Evolutionary conservation across 352 stramenopile genomes (phyloP).

Genomic region (Pythium folliculosum): DNA sequence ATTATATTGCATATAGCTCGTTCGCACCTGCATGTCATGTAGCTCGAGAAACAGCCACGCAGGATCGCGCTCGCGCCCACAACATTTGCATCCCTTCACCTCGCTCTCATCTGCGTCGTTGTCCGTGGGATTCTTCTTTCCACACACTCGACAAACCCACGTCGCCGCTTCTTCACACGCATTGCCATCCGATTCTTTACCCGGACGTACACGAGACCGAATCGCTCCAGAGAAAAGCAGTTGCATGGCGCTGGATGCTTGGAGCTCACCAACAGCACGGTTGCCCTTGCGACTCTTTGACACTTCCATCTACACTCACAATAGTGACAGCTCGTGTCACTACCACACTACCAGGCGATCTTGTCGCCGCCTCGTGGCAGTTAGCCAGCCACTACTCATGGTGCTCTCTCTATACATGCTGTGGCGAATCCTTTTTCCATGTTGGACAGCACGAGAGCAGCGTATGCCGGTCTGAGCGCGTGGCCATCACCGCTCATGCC

Average conservation of each 20-base stretch:
- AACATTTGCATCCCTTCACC: slow-evolving; percentile 11
- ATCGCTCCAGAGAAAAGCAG: slow-evolving; percentile 11
- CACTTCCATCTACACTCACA: background rate
- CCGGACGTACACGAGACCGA: too few species aligned
- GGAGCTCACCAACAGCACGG: too few species aligned
- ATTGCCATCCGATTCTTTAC: background rate
- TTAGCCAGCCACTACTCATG: background rate
- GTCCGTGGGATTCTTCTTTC: slow-evolving; percentile 8
- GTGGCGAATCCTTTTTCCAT: too few species aligned
- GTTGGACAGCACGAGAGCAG: too few species aligned
- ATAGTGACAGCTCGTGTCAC: background rate
- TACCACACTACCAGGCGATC: background rate
- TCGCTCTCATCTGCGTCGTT: background rate
- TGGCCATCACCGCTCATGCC: background rate
- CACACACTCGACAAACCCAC: slow-evolving; percentile 21
- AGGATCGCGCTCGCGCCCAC: slow-evolving; percentile 17
- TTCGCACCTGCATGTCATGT: slow-evolving; percentile 3
- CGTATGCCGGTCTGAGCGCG: too few species aligned
- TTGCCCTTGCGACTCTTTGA: slow-evolving; percentile 12
- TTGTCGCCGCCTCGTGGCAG: background rate
- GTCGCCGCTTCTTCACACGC: background rate
- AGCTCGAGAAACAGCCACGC: slow-evolving; percentile 15
- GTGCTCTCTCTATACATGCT: too few species aligned
- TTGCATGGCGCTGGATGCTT: slow-evolving; percentile 4
- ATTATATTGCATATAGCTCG: background rate